Evolutionary conservation across 108 stramenopile genomes (phyloP), one percentile per base, ranked within the genome.

Genomic region (Pseudonitzschia multiseries): DNA sequence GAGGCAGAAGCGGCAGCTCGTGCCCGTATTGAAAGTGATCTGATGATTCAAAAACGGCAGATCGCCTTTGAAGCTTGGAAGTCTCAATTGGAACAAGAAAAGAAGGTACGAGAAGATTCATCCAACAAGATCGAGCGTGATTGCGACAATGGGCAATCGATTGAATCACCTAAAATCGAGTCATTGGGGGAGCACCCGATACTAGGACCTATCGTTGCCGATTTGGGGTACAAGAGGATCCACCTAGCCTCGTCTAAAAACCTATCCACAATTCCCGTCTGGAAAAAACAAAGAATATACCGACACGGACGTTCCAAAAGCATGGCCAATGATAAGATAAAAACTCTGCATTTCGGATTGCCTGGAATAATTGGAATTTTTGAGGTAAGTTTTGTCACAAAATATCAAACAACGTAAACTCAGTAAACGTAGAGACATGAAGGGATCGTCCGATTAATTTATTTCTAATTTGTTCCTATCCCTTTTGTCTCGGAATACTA

Each of bases 281-380:
- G 89, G 81, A 83, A 93, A 76, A 90, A 83, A 62, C 92, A 93
- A 73, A 84, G 92, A 51, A 81, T 75, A 27, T 93, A 87, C 75
- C 82, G 89, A n/a, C 84, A 89, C 44, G 87, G 86, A 72, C 83
- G 92, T 10, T 86, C 85, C 28, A 83, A 84, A 50, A 62, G 14
- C 28, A 93, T 93, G 89, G 92, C 89, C 13, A 72, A 65, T 29
- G 89, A 88, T 31, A 93, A 93, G 64, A 63, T 68, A 57, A 90
- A 86, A 62, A 80, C 88, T 13, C 63, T 87, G 42, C 77, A 80
- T 75, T 62, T 84, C 43, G 92, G 92, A 8, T 61, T 89, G 26
- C 92, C 92, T 5, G 92, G 92, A n/a, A 77, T 87, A n/a, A 89
- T 93, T 76, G 79, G 81, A 31, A 32, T 93, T 1, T 83, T 82